These are phyloP conservation scores for Osmozyma mogii DNA, from an alignment of 805 yeast genomes.

Conservation along the genomic window DNA sequence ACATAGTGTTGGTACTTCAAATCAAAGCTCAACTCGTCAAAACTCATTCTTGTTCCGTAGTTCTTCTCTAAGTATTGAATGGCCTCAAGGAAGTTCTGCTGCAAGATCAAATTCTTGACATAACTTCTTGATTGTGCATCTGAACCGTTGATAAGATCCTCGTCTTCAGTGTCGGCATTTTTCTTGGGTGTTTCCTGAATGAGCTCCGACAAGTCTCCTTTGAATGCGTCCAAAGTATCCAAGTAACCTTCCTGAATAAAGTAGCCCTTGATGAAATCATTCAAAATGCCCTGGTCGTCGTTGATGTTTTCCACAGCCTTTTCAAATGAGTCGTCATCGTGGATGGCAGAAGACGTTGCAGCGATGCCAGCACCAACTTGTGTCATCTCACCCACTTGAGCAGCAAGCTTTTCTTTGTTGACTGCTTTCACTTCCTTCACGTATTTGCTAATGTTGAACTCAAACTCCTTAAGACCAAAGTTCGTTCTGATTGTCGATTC, in stretches of 20 bases:
- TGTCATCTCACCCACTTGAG: conserved; percentile 1
- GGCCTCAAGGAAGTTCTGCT: conserved; percentile 5
- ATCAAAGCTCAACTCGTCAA: conserved; percentile 15
- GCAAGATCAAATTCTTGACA: conserved; percentile 4
- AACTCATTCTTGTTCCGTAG: conserved; percentile 2
- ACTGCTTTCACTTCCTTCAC: conserved; percentile 36
- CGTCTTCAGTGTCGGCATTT: conserved; percentile 6
- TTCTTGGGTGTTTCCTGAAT: conserved; percentile 8
- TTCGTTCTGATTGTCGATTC: conserved; percentile 36
- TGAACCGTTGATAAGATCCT: background rate
- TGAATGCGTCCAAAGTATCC: conserved; percentile 27
- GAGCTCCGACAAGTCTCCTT: conserved; percentile 22
- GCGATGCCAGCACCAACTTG: too few relatives aligned
- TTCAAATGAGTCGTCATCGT: conserved; percentile 9
- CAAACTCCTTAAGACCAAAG: conserved; percentile 50
- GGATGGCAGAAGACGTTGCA: background rate
- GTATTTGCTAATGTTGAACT: conserved; percentile 52
- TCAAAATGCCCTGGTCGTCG: conserved; percentile 21
- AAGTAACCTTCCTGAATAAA: conserved; percentile 32
- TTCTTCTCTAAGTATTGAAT: conserved; percentile 2
- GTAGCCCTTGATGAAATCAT: conserved; percentile 30
- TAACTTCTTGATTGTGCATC: conserved; percentile 3
- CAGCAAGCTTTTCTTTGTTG: conserved; percentile 3
- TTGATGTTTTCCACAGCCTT: conserved; percentile 15
- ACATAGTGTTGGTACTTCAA: conserved; percentile 19